Conservation (phyloP, 768 basidiomycete genomes). For the Podaxis sp. region DNA sequence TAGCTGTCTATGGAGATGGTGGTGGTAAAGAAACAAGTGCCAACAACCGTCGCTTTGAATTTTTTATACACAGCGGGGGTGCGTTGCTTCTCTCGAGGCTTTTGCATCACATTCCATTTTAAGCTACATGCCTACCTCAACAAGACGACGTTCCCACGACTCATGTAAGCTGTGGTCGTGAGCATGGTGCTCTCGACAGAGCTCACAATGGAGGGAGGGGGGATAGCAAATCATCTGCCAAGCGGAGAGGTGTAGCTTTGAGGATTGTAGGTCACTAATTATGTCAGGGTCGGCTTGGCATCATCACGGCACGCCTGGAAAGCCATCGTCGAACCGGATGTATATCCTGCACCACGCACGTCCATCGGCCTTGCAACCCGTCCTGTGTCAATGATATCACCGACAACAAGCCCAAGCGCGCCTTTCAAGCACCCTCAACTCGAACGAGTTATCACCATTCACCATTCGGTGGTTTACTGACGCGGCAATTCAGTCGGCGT, state of each 20-base stretch:
- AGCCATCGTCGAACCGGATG: neutral
- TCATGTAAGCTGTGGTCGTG: conserved; percentile 6
- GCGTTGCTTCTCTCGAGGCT: conserved; percentile 31
- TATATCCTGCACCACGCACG: neutral
- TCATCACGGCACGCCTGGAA: neutral
- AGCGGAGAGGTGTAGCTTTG: neutral
- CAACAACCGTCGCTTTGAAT: conserved; percentile 22
- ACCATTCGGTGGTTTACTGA: neutral
- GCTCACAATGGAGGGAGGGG: neutral
- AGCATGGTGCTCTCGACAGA: neutral
- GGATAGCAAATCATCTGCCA: too few species aligned
- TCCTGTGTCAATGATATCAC: neutral
- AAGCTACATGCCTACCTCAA: conserved; percentile 32
- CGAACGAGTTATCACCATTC: neutral
- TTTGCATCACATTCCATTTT: conserved; percentile 30
- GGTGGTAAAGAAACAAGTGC: conserved; percentile 43
- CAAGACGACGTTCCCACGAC: conserved; percentile 13
- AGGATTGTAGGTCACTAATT: neutral
- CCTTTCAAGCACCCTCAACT: neutral
- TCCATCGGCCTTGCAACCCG: neutral
- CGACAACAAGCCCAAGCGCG: neutral
- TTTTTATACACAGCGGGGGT: conserved; percentile 33
- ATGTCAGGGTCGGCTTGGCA: neutral
- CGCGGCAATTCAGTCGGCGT: neutral
- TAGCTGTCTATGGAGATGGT: conserved; percentile 29